Conservation (phyloP, 192 early-diverging fungal species). For the Rhizophagus clarus region DNA sequence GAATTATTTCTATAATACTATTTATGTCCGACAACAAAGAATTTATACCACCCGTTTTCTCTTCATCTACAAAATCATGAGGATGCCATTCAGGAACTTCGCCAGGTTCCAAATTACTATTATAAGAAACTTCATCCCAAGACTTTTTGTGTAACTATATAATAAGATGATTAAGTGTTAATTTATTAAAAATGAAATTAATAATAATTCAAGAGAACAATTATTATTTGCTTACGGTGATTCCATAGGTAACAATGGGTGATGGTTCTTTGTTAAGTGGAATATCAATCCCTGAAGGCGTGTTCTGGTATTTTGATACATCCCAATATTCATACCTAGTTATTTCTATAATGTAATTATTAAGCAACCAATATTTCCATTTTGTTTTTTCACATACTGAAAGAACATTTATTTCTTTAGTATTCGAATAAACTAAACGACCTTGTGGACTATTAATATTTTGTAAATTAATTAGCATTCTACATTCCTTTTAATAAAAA, state of each 20-base stretch:
- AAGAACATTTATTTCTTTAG: conserved; percentile 34
- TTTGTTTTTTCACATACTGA: conserved; percentile 41
- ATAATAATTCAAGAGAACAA: background rate
- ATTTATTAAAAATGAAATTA: too few relatives aligned
- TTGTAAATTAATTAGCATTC: conserved; percentile 3
- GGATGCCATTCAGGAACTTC: conserved; percentile 42
- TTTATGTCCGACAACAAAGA: background rate
- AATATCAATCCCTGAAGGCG: conserved; percentile 13
- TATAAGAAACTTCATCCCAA: conserved; percentile 44
- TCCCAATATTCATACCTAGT: conserved; percentile 46
- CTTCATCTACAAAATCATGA: conserved; percentile 31
- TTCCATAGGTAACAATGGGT: conserved; percentile 4
- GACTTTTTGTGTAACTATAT: conserved; percentile 32
- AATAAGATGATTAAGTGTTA: background rate
- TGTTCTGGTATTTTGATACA: background rate
- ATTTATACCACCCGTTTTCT: background rate
- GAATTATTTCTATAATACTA: background rate
- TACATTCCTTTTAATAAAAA: background rate
- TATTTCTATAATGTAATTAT: conserved; percentile 43
- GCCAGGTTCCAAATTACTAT: conserved; percentile 37
- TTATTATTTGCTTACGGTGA: conserved; percentile 11
- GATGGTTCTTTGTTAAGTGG: background rate
- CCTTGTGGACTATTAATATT: conserved; percentile 25
- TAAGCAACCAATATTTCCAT: conserved; percentile 43
- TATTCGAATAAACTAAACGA: conserved; percentile 36